phyloP scores from a whole-genome alignment of 169 alveolate genomes.

The Toxoplasma gondii region DNA sequence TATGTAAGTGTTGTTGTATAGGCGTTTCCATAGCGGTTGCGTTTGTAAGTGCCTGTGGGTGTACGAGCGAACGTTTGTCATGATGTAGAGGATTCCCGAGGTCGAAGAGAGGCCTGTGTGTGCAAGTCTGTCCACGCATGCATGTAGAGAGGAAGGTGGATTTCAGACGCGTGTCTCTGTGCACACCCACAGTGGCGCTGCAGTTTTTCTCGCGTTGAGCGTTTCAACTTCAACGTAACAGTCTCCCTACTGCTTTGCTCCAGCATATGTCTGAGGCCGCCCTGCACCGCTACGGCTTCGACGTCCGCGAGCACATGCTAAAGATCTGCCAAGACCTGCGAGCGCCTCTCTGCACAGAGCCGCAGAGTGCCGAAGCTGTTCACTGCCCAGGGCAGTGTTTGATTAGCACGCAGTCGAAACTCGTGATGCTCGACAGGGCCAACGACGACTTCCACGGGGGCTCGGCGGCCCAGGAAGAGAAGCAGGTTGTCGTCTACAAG shows the following conservation, averaged over 20 bases:
- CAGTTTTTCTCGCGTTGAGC: no score
- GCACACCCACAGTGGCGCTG: no score
- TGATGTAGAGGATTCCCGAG: no score
- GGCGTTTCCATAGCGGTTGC: no score
- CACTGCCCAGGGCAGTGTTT: slow-evolving; percentile 77
- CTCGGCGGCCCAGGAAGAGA: slow-evolving; percentile 31
- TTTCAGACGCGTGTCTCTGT: no score
- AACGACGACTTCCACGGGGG: slow-evolving; percentile 15
- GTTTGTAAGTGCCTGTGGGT: no score
- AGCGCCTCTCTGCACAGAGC: slow-evolving; percentile 71
- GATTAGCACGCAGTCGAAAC: slow-evolving; percentile 72
- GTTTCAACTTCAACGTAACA: no score
- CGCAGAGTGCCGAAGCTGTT: slow-evolving; percentile 64
- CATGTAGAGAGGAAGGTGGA: no score
- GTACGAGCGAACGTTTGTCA: no score
- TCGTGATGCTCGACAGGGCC: slow-evolving; percentile 61
- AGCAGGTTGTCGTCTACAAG: slow-evolving; percentile 69
- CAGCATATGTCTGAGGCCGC: slow-evolving; percentile 66
- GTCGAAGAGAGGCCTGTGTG: no score
- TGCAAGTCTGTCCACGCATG: no score
- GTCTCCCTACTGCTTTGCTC: no score
- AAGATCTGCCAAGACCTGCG: slow-evolving; percentile 73
- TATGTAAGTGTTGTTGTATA: neutral
- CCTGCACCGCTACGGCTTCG: slow-evolving; percentile 65
- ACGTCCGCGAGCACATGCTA: slow-evolving; percentile 66